phyloP scores from a whole-genome alignment of 202 grass and related monocot genomes.

The Sporobolus alterniflorus region DNA sequence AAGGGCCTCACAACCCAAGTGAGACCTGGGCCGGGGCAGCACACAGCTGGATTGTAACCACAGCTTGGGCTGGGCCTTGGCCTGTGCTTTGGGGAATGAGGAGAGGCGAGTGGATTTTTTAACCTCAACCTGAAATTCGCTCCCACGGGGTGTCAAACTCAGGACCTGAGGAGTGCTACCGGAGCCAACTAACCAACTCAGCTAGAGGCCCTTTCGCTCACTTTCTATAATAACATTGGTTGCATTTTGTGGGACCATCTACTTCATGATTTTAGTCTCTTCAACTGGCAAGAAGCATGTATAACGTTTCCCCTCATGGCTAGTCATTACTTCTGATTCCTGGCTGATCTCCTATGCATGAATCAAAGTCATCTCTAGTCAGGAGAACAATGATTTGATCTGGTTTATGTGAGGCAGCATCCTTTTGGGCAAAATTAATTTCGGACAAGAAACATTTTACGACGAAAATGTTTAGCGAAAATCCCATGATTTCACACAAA shows the following conservation, averaged over 20 bases:
- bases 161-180: too few relatives aligned
- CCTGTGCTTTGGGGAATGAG: too few relatives aligned
- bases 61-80: too few relatives aligned
- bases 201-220: too few relatives aligned
- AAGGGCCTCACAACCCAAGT: too few relatives aligned
- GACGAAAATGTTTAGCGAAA: not conserved
- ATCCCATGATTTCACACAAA: not conserved
- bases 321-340: constrained; percentile 73
- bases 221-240: constrained; percentile 85
- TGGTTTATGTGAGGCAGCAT: not conserved
- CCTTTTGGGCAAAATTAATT: not conserved
- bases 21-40: too few relatives aligned
- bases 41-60: too few relatives aligned
- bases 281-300: constrained; percentile 80
- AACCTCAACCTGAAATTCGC: too few relatives aligned
- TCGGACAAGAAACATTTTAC: not conserved
- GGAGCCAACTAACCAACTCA: too few relatives aligned
- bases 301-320: constrained; percentile 71
- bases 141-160: too few relatives aligned
- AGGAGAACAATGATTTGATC: not conserved
- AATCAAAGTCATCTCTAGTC: not conserved
- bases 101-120: too few relatives aligned
- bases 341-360: constrained; percentile 72
- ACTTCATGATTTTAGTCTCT: constrained; percentile 80
- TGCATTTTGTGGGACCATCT: constrained; percentile 74